A percentile compares a stretch with the other conserved stretches of the same genome.
Conservation (phyloP, 2,329 filamentous ascomycete species). For the Daldinia eschscholtzii region DNA sequence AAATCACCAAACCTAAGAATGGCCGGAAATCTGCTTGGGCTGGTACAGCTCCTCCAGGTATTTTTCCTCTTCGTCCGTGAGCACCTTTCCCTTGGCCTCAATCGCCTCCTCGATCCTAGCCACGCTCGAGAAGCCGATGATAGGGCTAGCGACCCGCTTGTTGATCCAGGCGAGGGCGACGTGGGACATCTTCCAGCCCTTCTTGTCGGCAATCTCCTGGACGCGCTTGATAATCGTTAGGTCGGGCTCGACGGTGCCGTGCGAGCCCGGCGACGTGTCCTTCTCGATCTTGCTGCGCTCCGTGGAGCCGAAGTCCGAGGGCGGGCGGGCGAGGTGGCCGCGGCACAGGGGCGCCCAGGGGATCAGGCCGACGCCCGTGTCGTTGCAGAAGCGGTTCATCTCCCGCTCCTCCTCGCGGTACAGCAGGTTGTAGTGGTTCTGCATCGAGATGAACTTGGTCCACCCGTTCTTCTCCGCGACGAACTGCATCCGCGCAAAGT, state of each 20-base stretch:
- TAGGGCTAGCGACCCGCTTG: conserved; percentile 66
- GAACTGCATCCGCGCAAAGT: conserved; percentile 68
- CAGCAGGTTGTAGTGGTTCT: conserved; percentile 70
- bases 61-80: conserved; percentile 70
- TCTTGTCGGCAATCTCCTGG: conserved; percentile 69
- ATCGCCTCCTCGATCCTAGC: conserved; percentile 73
- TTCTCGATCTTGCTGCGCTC: conserved; percentile 56
- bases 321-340: conserved; percentile 55
- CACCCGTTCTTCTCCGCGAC: conserved; percentile 62
- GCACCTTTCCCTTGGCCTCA: conserved; percentile 57
- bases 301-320: conserved; percentile 50
- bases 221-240: conserved; percentile 63
- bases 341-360: conserved; percentile 58
- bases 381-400: conserved; percentile 59
- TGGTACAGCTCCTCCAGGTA: conserved; percentile 73
- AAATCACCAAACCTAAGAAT: conserved; percentile 16
- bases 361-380: conserved; percentile 57
- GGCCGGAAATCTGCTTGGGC: conserved; percentile 62
- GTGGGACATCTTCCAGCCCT: conserved; percentile 71
- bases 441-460: conserved; percentile 73
- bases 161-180: conserved; percentile 74
- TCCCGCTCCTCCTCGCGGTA: conserved; percentile 73
- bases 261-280: conserved; percentile 51
- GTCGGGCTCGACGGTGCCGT: conserved; percentile 53
- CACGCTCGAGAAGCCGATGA: conserved; percentile 71